A percentile compares a stretch with the other conserved stretches of the same genome.
These are phyloP conservation scores for Coffea humblotiana DNA, from an alignment of 305 asterid species.

Conservation along the genomic window DNA sequence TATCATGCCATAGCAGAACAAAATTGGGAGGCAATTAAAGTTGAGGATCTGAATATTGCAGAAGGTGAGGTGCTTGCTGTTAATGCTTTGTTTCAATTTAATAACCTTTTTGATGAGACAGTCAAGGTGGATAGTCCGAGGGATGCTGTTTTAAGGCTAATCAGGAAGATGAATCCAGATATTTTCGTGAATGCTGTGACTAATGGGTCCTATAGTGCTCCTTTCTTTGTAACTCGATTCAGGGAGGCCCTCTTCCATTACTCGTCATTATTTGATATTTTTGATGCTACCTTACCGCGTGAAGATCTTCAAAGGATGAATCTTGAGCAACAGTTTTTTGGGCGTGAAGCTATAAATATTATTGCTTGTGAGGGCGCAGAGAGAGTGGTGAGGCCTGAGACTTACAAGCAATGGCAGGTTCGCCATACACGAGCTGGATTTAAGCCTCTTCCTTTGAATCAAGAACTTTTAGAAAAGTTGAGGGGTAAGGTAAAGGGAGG, in stretches of 20 bases:
- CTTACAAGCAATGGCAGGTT: constrained; percentile 38
- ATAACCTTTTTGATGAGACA: constrained; percentile 36
- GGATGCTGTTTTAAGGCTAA: constrained; percentile 33
- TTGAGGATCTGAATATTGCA: constrained; percentile 26
- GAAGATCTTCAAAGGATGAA: constrained; percentile 24
- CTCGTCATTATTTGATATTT: constrained; percentile 34
- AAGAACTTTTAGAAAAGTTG: constrained; percentile 24
- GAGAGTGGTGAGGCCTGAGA: constrained; percentile 40
- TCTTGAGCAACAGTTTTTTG: constrained; percentile 35
- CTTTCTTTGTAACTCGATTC: constrained; percentile 42
- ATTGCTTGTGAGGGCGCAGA: constrained; percentile 39
- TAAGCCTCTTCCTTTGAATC: constrained; percentile 28
- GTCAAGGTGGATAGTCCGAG: constrained; percentile 30
- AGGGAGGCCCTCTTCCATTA: constrained; percentile 37
- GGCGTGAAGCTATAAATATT: constrained; percentile 33
- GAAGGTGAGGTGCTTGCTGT: constrained; percentile 36
- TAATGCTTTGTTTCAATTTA: constrained; percentile 31
- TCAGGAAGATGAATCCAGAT: constrained; percentile 40
- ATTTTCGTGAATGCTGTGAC: constrained; percentile 32
- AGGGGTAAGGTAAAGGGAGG: constrained; percentile 31
- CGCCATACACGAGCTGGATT: constrained; percentile 37
- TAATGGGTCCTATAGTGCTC: constrained; percentile 37
- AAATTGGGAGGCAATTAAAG: constrained; percentile 36
- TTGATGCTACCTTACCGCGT: constrained; percentile 36
- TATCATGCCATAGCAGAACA: constrained; percentile 36